A percentile compares a stretch with the other conserved stretches of the same genome.
These are phyloP conservation scores for Rhodomyrtus tomentosa DNA, from an alignment of 345 rosid species.

Conservation along the genomic window DNA sequence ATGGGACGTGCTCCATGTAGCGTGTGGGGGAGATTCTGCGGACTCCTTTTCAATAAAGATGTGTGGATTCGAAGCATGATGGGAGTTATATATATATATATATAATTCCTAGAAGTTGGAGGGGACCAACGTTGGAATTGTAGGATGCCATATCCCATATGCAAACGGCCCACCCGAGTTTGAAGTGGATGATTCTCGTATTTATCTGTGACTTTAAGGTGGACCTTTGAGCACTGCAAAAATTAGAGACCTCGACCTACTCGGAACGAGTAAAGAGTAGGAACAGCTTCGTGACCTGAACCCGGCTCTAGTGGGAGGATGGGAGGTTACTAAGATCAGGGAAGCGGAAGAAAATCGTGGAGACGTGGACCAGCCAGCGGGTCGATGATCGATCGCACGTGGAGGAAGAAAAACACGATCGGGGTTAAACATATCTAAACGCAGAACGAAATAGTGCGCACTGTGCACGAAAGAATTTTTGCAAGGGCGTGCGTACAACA, in stretches of 20 bases:
- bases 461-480: not conserved
- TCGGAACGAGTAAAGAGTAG: not conserved
- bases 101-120: not conserved
- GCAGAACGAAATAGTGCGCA: not conserved
- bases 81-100: too few relatives aligned
- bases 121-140: not conserved
- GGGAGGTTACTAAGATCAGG: not conserved
- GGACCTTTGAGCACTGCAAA: too few relatives aligned
- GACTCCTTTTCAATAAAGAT: not conserved
- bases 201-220: not conserved
- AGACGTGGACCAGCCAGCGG: too few relatives aligned
- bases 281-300: not conserved
- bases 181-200: not conserved
- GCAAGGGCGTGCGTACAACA: not conserved
- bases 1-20: not conserved
- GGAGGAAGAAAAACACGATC: not conserved
- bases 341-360: not conserved
- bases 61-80: not conserved
- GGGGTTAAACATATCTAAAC: not conserved
- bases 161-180: not conserved
- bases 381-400: not conserved
- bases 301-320: too few relatives aligned
- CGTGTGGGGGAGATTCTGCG: not conserved
- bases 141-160: not conserved
- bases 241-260: not conserved